These are phyloP conservation scores for Bipolaris cookei DNA, from an alignment of 2,329 filamentous ascomycete species.

Conservation along the genomic window DNA sequence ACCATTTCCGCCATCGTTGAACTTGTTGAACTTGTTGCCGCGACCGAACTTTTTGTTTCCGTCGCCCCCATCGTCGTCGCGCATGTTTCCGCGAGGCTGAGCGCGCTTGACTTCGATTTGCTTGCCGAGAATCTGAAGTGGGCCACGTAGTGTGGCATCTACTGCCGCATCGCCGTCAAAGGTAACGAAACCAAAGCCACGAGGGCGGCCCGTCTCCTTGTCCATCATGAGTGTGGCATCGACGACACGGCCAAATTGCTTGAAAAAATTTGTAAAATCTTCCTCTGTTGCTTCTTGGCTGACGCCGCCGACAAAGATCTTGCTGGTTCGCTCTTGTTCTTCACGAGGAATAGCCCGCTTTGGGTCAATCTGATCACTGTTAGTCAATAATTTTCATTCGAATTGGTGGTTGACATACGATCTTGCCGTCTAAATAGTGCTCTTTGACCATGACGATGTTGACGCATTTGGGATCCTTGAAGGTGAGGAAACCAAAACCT, in stretches of 20 bases:
- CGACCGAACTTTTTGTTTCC: slow-evolving; percentile 59
- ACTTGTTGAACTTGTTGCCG: slow-evolving; percentile 47
- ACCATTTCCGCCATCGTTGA: slow-evolving; percentile 50
- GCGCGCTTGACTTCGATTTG: slow-evolving; percentile 98
- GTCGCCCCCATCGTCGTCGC: slow-evolving; percentile 79
- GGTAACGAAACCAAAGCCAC: slow-evolving; percentile 97
- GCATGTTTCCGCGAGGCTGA: slow-evolving; percentile 90
- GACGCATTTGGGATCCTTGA: slow-evolving; percentile 96
- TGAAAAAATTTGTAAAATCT: slow-evolving; percentile 96
- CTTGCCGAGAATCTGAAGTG: slow-evolving; percentile 92
- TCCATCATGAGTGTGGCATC: slow-evolving; percentile 99
- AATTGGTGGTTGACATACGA: slow-evolving; percentile 67
- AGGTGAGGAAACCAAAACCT: slow-evolving; percentile 96
- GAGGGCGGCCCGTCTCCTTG: slow-evolving; percentile 95
- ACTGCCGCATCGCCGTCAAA: slow-evolving; percentile 97
- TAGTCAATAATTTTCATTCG: slow-evolving; percentile 21
- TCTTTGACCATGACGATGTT: slow-evolving; percentile 99
- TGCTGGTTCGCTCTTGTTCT: slow-evolving; percentile 97
- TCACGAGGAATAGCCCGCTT: slow-evolving; percentile 97
- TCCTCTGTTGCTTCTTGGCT: slow-evolving; percentile 96
- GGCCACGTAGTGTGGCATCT: slow-evolving; percentile 82
- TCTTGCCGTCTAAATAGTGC: slow-evolving; percentile 96
- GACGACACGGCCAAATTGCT: slow-evolving; percentile 92
- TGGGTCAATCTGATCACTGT: slow-evolving; percentile 80
- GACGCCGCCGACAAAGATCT: slow-evolving; percentile 98